Conservation (phyloP, 2,329 filamentous ascomycete species). For the Teratosphaeria nubilosa region DNA sequence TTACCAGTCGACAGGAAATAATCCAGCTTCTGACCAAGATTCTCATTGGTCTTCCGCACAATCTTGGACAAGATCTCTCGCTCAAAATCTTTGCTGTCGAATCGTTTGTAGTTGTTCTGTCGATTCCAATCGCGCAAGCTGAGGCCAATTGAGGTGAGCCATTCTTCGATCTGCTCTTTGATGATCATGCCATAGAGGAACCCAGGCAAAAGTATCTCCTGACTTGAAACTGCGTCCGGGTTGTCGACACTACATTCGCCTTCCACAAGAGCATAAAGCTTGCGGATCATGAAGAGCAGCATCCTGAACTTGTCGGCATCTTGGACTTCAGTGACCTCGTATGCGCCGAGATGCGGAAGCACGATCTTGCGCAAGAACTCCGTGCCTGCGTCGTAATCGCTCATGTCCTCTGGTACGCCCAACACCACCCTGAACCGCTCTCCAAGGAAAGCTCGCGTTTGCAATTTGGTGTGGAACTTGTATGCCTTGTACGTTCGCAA, state of each 20-base stretch:
- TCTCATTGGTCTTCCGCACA: conserved; percentile 74
- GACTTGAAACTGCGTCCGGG: conserved; percentile 90
- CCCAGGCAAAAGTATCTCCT: conserved; percentile 86
- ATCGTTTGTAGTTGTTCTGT: conserved; percentile 44
- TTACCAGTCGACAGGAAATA: conserved; percentile 98
- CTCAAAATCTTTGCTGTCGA: conserved; percentile 66
- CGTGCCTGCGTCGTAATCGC: conserved; percentile 78
- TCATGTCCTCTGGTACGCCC: conserved; percentile 71
- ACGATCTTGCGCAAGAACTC: conserved; percentile 88
- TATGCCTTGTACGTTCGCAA: conserved; percentile 91
- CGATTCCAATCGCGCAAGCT: conserved; percentile 42
- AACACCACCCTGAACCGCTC: conserved; percentile 85
- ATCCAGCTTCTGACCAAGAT: conserved; percentile 75
- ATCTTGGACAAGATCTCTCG: conserved; percentile 72
- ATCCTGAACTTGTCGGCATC: conserved; percentile 89
- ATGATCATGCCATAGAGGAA: conserved; percentile 92
- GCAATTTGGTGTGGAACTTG: conserved; percentile 66
- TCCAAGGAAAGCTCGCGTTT: conserved; percentile 79
- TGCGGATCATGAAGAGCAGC: conserved; percentile 90
- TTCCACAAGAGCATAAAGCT: conserved; percentile 85
- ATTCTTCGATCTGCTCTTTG: conserved; percentile 89
- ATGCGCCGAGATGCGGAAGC: conserved; percentile 79
- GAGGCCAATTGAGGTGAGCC: conserved; percentile 54
- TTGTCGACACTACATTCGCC: conserved; percentile 92
- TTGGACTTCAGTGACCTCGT: conserved; percentile 72